These are phyloP conservation scores for Jamesozyma jinghongensis DNA, from an alignment of 805 yeast species.

Conservation along the genomic window DNA sequence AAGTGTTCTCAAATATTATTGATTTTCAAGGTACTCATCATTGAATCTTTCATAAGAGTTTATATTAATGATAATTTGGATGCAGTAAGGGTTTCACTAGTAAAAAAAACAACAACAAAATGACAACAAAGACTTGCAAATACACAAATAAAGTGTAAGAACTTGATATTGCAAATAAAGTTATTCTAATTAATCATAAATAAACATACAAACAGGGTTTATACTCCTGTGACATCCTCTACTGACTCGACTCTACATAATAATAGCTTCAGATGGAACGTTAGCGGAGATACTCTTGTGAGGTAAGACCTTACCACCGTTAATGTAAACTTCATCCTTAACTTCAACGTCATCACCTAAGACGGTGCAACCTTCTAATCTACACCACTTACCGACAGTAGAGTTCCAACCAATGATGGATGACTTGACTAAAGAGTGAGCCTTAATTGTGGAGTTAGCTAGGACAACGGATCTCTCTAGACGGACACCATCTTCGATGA, in stretches of 20 bases:
- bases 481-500: constrained; percentile 97
- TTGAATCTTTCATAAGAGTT: too few species aligned
- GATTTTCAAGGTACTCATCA: too few species aligned
- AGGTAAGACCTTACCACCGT: constrained; percentile 98
- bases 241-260: constrained; percentile 56
- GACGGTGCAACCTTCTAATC: constrained; percentile 95
- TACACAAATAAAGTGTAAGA: too few species aligned
- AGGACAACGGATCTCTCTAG: constrained; percentile 90
- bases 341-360: constrained; percentile 98
- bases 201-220: too few species aligned
- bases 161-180: too few species aligned
- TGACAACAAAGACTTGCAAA: too few species aligned
- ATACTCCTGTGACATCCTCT: too few species aligned
- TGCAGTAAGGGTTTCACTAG: too few species aligned
- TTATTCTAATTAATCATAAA: too few species aligned
- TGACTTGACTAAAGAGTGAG: constrained; percentile 95
- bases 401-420: constrained; percentile 99
- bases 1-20: not conserved
- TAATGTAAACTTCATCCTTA: constrained; percentile 96
- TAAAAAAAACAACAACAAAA: too few species aligned
- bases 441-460: constrained; percentile 84
- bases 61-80: too few species aligned
- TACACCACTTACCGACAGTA: constrained; percentile 96
- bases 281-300: constrained; percentile 94
- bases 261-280: constrained; percentile 96